Conservation (phyloP, 2,329 filamentous ascomycete genomes). For the Xylaria sp. region DNA sequence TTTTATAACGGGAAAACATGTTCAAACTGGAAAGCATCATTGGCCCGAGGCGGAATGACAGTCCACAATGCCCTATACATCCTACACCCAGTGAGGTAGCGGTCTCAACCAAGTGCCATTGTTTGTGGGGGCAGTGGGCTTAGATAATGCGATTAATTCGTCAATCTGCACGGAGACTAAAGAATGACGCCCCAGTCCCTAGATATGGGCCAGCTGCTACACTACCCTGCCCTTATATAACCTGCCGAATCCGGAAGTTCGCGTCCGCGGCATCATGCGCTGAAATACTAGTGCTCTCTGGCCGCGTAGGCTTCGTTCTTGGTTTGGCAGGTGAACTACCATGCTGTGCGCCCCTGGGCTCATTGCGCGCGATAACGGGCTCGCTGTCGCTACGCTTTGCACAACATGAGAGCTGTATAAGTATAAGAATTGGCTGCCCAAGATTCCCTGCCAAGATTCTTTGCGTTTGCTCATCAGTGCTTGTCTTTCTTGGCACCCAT, state of each 20-base stretch:
- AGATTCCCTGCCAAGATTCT: conserved; percentile 8
- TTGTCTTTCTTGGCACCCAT: conserved; percentile 26
- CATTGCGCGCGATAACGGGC: conserved; percentile 15
- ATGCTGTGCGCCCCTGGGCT: conserved; percentile 1
- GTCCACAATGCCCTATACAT: background rate
- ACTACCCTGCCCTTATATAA: conserved; percentile 13
- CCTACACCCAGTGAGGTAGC: background rate
- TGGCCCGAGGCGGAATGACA: conserved; percentile 16
- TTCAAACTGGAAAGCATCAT: conserved; percentile 3
- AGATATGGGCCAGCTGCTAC: background rate
- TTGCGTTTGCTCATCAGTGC: conserved; percentile 14
- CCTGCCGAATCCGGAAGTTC: conserved; percentile 31
- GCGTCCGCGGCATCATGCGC: conserved; percentile 2
- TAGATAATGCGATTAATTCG: background rate
- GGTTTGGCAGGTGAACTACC: conserved; percentile 30
- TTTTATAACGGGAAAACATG: conserved; percentile 10
- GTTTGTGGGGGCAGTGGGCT: background rate
- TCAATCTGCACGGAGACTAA: background rate
- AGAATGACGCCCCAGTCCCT: conserved; percentile 1
- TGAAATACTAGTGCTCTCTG: conserved; percentile 10
- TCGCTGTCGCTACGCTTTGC: background rate
- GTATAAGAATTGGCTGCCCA: conserved; percentile 6
- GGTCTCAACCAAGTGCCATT: background rate
- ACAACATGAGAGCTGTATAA: conserved; percentile 16
- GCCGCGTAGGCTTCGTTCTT: conserved; percentile 27